phyloP scores from a whole-genome alignment of 2,329 filamentous ascomycete genomes.

The Cephalotrichum gorgonifer region DNA sequence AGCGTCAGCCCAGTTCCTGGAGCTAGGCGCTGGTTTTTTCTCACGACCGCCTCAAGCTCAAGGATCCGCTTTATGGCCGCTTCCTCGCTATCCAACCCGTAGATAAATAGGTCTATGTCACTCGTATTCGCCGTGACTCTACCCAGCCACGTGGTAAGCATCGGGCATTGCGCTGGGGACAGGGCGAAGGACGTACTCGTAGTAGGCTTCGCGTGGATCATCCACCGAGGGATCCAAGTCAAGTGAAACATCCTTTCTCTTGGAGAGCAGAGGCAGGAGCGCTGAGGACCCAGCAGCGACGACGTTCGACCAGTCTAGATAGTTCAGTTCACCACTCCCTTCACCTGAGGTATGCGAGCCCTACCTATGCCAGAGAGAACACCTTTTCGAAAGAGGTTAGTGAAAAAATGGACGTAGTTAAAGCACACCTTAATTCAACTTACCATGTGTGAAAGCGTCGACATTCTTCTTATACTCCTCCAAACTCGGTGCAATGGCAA shows the following conservation, averaged over 20 bases:
- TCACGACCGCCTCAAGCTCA: constrained; percentile 57
- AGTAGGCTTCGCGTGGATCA: constrained; percentile 51
- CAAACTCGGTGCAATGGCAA: constrained; percentile 51
- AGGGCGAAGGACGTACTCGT: constrained; percentile 60
- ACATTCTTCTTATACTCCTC: constrained; percentile 64
- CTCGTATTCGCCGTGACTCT: constrained; percentile 32
- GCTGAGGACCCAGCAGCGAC: constrained; percentile 64
- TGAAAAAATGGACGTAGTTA: not conserved
- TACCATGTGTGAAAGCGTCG: constrained; percentile 58
- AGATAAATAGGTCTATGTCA: constrained; percentile 61
- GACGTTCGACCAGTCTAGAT: constrained; percentile 58
- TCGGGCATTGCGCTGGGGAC: constrained; percentile 24
- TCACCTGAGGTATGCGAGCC: not conserved
- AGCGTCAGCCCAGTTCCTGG: constrained; percentile 23
- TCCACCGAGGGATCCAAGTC: constrained; percentile 37
- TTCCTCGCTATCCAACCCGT: constrained; percentile 59
- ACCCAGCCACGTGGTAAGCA: constrained; percentile 1
- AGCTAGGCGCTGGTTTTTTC: constrained; percentile 55
- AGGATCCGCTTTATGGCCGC: constrained; percentile 62
- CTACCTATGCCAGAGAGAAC: constrained; percentile 50
- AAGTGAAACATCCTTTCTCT: constrained; percentile 27
- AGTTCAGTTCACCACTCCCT: not conserved
- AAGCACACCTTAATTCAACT: not conserved
- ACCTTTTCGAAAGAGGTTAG: constrained; percentile 11
- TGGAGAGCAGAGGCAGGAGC: constrained; percentile 53